Percentiles rank a stretch among this genome's conserved stretches.
Evolutionary conservation across 495 filamentous ascomycete genomes (phyloP).

Genomic region (Rhizodiscina lignyota): DNA sequence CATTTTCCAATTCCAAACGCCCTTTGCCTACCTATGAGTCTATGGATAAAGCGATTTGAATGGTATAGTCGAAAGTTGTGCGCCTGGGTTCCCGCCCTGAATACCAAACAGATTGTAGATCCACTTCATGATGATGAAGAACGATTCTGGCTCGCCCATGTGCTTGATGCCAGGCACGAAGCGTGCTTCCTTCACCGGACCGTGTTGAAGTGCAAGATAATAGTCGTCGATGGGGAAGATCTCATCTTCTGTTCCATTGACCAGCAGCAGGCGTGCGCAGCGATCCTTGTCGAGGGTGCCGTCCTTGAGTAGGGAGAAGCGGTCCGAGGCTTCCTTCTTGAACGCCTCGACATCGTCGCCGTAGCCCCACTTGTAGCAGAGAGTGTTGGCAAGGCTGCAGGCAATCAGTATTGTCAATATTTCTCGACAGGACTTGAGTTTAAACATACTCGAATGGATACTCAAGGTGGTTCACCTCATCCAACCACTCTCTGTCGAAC

Average conservation of each 20-base stretch:
- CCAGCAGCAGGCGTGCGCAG: slow-evolving; percentile 44
- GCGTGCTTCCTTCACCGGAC: slow-evolving; percentile 54
- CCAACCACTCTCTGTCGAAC: slow-evolving; percentile 47
- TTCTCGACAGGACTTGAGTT: background rate
- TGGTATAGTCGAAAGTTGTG: slow-evolving; percentile 21
- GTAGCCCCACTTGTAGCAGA: slow-evolving; percentile 60
- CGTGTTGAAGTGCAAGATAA: slow-evolving; percentile 50
- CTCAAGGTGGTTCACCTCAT: slow-evolving; percentile 51
- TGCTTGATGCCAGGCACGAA: slow-evolving; percentile 20
- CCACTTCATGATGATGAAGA: slow-evolving; percentile 24
- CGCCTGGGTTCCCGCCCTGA: slow-evolving; percentile 15
- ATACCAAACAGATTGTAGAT: slow-evolving; percentile 23
- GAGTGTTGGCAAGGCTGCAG: slow-evolving; percentile 38
- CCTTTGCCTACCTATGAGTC: no score
- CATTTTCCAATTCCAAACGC: no score
- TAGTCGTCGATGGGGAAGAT: slow-evolving; percentile 68
- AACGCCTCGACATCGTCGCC: slow-evolving; percentile 37
- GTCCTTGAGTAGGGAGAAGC: slow-evolving; percentile 57
- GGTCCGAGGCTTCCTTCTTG: slow-evolving; percentile 40
- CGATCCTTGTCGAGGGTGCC: slow-evolving; percentile 43
- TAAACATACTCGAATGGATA: slow-evolving; percentile 53
- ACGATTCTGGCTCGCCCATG: slow-evolving; percentile 27
- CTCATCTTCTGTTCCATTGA: slow-evolving; percentile 56
- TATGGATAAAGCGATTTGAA: slow-evolving; percentile 23
- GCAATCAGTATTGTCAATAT: background rate